Base-by-base conservation (phyloP, 2,329 filamentous ascomycete species). In the Orbilia blumenaviensis region DNA sequence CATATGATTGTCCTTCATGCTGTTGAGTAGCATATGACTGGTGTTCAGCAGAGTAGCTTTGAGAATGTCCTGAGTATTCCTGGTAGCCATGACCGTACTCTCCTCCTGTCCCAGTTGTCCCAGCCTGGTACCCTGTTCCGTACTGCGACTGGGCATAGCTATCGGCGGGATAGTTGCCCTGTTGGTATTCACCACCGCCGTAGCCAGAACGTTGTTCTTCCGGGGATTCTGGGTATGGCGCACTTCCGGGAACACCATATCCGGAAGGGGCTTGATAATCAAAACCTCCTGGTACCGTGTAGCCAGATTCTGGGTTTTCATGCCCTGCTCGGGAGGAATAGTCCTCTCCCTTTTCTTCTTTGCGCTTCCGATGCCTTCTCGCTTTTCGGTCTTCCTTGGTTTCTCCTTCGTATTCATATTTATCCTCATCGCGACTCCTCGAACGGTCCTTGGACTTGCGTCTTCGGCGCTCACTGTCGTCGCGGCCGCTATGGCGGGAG, bases 311-410 rank as follows among this genome's bases (percentile, higher is more conserved):
- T 32, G 64, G 8, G 1, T 64, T 46, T 42, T 76, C 72, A 21
- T 69, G 61, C 12, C 8, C 66, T 10, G 41, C 73, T 62, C 60
- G 41, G 12, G 48, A 32, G 12, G 41, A 48, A 21, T 66, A 58
- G 14, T 66, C 61, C 27, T 42, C 66, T 2, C 23, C 42, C 7
- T 63, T 48, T 29, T 67, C 58, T 29, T 72, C 67, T 46, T 62
- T 38, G 25, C 73, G 52, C 32, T 63, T 52, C 34, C 42, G 58
- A 46, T 72, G 66, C 42, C 73, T 71, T 36, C 66, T 50, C 27
- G 73, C 73, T 42, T 21, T 66, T 48, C 73, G 62, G 23, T 77
- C 73, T 41, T 77, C 73, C 36, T 77, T 77, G 0, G 73, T 62
- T 48, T 62, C 60, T 12, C 50, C 50, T 32, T 76, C 48, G 18